Evolutionary conservation across 495 filamentous ascomycete species (phyloP).

Genomic region (Neurospora sp.): DNA sequence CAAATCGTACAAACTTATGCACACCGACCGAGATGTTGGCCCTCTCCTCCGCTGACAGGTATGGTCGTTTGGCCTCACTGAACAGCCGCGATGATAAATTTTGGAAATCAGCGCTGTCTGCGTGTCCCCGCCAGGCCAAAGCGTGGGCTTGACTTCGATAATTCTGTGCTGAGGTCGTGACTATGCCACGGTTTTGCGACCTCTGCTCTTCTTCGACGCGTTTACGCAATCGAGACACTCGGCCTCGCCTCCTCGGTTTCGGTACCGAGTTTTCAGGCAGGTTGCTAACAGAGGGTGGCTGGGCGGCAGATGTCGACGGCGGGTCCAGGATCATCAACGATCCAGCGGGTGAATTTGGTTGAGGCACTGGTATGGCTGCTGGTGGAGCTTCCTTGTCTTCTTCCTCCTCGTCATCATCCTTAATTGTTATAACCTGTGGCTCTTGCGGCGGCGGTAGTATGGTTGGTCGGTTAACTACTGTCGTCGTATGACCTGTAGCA

Average conservation of each 20-base stretch:
- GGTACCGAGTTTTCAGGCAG: not conserved
- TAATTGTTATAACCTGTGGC: slow-evolving; percentile 8
- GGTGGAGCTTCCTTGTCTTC: not conserved
- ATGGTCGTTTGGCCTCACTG: slow-evolving; percentile 16
- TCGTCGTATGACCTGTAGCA: not conserved
- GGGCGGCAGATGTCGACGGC: not conserved
- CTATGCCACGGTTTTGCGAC: not conserved
- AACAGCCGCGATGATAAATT: slow-evolving; percentile 1
- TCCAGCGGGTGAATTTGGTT: not conserved
- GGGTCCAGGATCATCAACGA: not conserved
- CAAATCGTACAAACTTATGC: slow-evolving; percentile 6
- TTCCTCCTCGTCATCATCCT: slow-evolving; percentile 8
- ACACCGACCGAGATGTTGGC: slow-evolving; percentile 9
- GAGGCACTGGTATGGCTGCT: not conserved
- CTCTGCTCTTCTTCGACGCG: not conserved
- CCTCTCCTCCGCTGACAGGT: slow-evolving; percentile 17
- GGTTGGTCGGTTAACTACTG: not conserved
- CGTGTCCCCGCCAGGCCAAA: slow-evolving; percentile 2
- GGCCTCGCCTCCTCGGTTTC: not conserved
- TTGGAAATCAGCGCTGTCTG: not conserved
- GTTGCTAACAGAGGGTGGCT: not conserved
- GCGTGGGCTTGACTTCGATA: slow-evolving; percentile 9
- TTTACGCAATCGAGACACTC: not conserved
- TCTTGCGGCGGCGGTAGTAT: not conserved
- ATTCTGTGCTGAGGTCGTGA: slow-evolving; percentile 7